Evolutionary conservation across 306 rosid genomes (phyloP), one percentile per base, ranked within the genome.

Genomic region (Trichosanthes truncata): DNA sequence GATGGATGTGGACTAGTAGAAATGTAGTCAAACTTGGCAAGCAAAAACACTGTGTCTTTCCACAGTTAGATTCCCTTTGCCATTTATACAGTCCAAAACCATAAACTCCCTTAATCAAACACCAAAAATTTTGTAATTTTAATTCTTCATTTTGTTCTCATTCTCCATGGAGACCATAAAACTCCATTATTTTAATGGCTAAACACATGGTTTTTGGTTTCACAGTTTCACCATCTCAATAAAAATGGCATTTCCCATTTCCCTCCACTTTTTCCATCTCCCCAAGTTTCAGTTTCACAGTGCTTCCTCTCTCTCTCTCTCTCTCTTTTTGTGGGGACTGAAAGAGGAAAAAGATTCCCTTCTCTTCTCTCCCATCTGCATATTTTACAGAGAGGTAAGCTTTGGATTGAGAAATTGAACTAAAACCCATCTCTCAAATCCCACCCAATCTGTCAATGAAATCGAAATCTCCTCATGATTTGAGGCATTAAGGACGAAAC

Each of bases 401-500:
- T 29, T 65, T 35, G 72, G 31, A n/a, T n/a, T 56, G 62, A 55
- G 55, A 6, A 33, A 65, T 8, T 51, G 45, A 31, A 74, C 59
- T 60, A 73, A 73, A 73, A 46, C 56, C 77, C 77, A 73, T 25
- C 15, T 73, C 41, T 48, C 38, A 15, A 73, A 26, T 45, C 59
- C 77, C 0, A 72, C 12, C 7, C 5, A n/a, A 40, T n/a, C 18
- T 0, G 4, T 14, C 51, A 68, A n/a, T 40, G 56, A 35, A 18
- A 9, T 20, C 20, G 1, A 45, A 46, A 25, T 51, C 31, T 51
- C 38, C 84, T 5, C 81, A 91, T 89, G 89, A 82, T 90, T 89
- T 93, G 86, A 74, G 8, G 4, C 18, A 15, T 74, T 52, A 9
- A 31, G 29, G 18, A 51, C 29, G 6, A 51, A 86, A 17, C 46